These are phyloP conservation scores for Tuber indicum DNA, from an alignment of 495 filamentous ascomycete genomes.

Conservation along the genomic window DNA sequence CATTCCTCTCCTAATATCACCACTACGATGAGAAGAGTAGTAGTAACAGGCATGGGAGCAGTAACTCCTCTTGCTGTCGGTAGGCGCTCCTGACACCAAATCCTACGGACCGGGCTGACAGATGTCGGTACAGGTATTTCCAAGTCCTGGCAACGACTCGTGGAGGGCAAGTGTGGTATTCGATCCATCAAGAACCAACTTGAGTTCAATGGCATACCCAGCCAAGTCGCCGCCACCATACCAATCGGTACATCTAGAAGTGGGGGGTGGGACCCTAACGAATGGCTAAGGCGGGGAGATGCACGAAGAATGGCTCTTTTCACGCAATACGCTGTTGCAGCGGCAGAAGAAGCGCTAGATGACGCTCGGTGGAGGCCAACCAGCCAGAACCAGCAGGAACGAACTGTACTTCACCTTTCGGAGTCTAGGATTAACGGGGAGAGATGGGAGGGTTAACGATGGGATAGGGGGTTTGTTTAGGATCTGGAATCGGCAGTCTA, in stretches of 20 bases:
- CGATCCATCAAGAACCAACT: slow-evolving; percentile 57
- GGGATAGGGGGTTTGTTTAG: slow-evolving; percentile 71
- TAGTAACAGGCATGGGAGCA: slow-evolving; percentile 88
- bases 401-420: slow-evolving; percentile 50
- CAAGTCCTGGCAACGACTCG: slow-evolving; percentile 70
- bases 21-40: slow-evolving; percentile 82
- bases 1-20: neutral
- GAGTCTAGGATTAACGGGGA: neutral
- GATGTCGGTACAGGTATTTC: slow-evolving; percentile 52
- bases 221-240: slow-evolving; percentile 76
- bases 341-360: slow-evolving; percentile 74
- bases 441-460: slow-evolving; percentile 2
- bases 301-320: slow-evolving; percentile 85
- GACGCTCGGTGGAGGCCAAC: slow-evolving; percentile 76
- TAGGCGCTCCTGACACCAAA: slow-evolving; percentile 30
- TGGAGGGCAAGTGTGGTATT: slow-evolving; percentile 74
- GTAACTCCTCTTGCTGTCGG: slow-evolving; percentile 86
- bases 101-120: neutral
- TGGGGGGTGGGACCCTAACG: slow-evolving; percentile 64
- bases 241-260: slow-evolving; percentile 54
- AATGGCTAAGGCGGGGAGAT: slow-evolving; percentile 64
- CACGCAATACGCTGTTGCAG: slow-evolving; percentile 83
- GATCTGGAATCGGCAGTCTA: slow-evolving; percentile 93
- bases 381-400: slow-evolving; percentile 56
- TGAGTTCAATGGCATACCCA: slow-evolving; percentile 63